Percentiles rank a stretch among this genome's conserved stretches.
Evolutionary conservation across 805 yeast genomes (phyloP).

Genomic region (Clavispora carvajalis): DNA sequence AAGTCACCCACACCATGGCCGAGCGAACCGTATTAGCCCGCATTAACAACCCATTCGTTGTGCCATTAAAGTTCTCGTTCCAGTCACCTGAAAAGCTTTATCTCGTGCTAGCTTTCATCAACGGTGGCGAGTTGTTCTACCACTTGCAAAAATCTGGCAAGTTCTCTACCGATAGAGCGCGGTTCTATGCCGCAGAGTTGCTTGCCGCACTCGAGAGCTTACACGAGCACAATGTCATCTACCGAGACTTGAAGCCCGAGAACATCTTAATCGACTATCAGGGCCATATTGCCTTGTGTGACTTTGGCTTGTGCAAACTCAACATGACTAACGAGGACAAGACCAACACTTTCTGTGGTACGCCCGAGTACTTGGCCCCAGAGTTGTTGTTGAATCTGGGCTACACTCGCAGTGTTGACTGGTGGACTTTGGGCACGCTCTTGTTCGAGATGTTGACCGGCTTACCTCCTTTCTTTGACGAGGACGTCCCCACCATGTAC

Average conservation of each 20-base stretch:
- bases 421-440: constrained; percentile 97
- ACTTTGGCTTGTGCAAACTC: constrained; percentile 92
- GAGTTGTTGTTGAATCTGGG: constrained; percentile 89
- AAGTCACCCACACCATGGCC: constrained; percentile 82
- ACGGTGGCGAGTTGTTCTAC: constrained; percentile 95
- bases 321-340: constrained; percentile 89
- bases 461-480: constrained; percentile 95
- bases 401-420: constrained; percentile 91
- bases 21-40: constrained; percentile 63
- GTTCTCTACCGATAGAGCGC: constrained; percentile 81
- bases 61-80: constrained; percentile 91
- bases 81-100: constrained; percentile 96
- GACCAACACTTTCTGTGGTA: constrained; percentile 93
- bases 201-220: constrained; percentile 88
- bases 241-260: constrained; percentile 94
- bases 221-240: constrained; percentile 87
- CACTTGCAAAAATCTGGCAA: constrained; percentile 89
- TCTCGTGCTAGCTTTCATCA: constrained; percentile 84
- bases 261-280: constrained; percentile 91
- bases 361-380: constrained; percentile 96
- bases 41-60: constrained; percentile 91
- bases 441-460: constrained; percentile 96
- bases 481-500: constrained; percentile 89
- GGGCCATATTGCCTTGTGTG: constrained; percentile 97
- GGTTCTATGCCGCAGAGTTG: constrained; percentile 92